phyloP scores from a whole-genome alignment of 2,329 filamentous ascomycete genomes.

The Pyrenophora tritici-repentis region DNA sequence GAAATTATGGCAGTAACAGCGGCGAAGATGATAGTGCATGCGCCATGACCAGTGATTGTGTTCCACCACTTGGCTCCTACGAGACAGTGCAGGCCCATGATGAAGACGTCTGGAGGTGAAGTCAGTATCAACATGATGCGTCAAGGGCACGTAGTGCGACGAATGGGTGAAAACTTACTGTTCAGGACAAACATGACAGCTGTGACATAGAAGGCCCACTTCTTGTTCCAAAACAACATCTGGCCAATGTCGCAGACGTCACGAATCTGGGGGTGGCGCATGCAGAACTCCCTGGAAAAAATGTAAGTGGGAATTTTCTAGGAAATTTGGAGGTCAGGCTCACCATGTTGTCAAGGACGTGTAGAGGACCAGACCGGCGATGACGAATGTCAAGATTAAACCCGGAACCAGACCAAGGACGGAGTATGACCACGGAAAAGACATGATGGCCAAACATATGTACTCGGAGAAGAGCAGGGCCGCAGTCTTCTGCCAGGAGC shows the following conservation, averaged over 20 bases:
- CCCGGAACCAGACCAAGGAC: slow-evolving; percentile 85
- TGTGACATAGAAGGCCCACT: slow-evolving; percentile 69
- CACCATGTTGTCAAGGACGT: slow-evolving; percentile 72
- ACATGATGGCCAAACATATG: slow-evolving; percentile 93
- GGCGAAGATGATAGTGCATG: slow-evolving; percentile 81
- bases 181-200: slow-evolving; percentile 91
- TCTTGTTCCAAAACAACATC: slow-evolving; percentile 86
- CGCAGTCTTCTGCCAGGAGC: slow-evolving; percentile 94
- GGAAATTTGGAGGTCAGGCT: slow-evolving; percentile 21
- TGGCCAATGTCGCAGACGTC: slow-evolving; percentile 97
- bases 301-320: slow-evolving; percentile 10
- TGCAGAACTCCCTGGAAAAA: slow-evolving; percentile 77
- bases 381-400: slow-evolving; percentile 78
- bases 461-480: slow-evolving; percentile 92
- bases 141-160: background rate
- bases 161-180: slow-evolving; percentile 71
- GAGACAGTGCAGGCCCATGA: slow-evolving; percentile 74
- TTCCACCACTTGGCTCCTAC: slow-evolving; percentile 87
- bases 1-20: slow-evolving; percentile 75
- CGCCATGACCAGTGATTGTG: slow-evolving; percentile 74
- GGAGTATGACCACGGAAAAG: slow-evolving; percentile 91
- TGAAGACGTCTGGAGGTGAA: slow-evolving; percentile 19
- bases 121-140: background rate
- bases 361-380: slow-evolving; percentile 80
- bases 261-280: slow-evolving; percentile 86